These are phyloP conservation scores for Citrus reticulata DNA, from an alignment of 345 rosid species.

Conservation along the genomic window DNA sequence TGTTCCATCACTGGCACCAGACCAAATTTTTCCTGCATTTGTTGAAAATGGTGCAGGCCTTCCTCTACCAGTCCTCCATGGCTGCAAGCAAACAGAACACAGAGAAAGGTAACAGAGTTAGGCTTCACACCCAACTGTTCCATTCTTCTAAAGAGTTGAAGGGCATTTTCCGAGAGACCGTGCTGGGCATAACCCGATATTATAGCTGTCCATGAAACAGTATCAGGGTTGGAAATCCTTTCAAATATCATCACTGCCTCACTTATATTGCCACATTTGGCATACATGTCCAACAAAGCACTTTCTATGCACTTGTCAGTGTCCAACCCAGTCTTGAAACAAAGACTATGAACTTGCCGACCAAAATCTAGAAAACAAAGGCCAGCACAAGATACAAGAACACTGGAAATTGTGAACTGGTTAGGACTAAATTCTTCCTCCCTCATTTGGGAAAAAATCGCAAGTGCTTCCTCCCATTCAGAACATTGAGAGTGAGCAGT, in stretches of 20 bases:
- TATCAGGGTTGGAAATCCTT: slow-evolving; percentile 28
- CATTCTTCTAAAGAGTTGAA: slow-evolving; percentile 39
- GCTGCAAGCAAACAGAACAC: slow-evolving; percentile 59
- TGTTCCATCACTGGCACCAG: slow-evolving; percentile 48
- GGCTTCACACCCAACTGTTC: slow-evolving; percentile 35
- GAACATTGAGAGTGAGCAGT: slow-evolving; percentile 50
- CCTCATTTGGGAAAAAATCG: slow-evolving; percentile 44
- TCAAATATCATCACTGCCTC: slow-evolving; percentile 47
- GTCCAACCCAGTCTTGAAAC: slow-evolving; percentile 43
- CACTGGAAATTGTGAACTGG: slow-evolving; percentile 46
- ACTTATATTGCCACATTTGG: slow-evolving; percentile 50
- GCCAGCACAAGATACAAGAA: slow-evolving; percentile 51
- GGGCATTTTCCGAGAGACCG: slow-evolving; percentile 44
- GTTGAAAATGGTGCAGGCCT: slow-evolving; percentile 45
- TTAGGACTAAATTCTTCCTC: slow-evolving; percentile 45
- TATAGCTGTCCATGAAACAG: slow-evolving; percentile 57
- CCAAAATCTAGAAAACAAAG: slow-evolving; percentile 45
- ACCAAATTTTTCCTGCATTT: slow-evolving; percentile 30
- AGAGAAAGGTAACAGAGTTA: slow-evolving; percentile 51
- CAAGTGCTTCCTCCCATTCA: slow-evolving; percentile 40
- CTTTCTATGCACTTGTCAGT: slow-evolving; percentile 44
- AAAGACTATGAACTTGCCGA: slow-evolving; percentile 44
- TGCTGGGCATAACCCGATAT: slow-evolving; percentile 58
- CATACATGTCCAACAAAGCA: slow-evolving; percentile 59
- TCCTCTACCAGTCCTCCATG: slow-evolving; percentile 57